Percentiles rank a stretch among this genome's conserved stretches.
Conservation (phyloP, 202 grass and related monocot species). For the Schoenoplectus tabernaemontani region DNA sequence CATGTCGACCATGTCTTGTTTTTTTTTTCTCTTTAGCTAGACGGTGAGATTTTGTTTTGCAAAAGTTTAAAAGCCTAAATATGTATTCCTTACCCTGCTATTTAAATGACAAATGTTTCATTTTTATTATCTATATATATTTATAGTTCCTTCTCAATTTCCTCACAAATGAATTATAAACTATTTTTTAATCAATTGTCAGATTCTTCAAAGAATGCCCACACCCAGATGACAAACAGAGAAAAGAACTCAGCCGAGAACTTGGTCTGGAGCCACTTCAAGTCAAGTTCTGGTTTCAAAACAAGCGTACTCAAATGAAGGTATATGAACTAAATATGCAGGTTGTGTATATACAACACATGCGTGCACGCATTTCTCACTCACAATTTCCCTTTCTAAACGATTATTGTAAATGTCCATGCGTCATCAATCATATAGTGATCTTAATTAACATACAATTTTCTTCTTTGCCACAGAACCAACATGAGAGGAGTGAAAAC, state of each 20-base stretch:
- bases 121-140: slow-evolving; percentile 9
- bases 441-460: neutral
- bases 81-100: neutral
- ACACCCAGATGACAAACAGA: slow-evolving; percentile 94
- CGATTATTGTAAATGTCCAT: neutral
- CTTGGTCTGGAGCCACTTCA: slow-evolving; percentile 86
- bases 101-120: neutral
- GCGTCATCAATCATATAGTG: neutral
- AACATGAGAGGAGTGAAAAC: slow-evolving; percentile 89
- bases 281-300: slow-evolving; percentile 99
- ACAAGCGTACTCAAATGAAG: slow-evolving; percentile 99
- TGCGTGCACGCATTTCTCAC: neutral
- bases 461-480: slow-evolving; percentile 45
- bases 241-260: slow-evolving; percentile 93
- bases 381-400: neutral
- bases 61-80: neutral
- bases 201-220: slow-evolving; percentile 98
- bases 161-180: neutral
- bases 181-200: neutral
- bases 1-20: neutral
- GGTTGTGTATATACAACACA: neutral
- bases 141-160: neutral
- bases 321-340: slow-evolving; percentile 15
- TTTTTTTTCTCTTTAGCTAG: neutral
- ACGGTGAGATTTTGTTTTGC: no score